phyloP scores from a whole-genome alignment of 2,329 filamentous ascomycete species.

The Sclerotiophoma versabilis region DNA sequence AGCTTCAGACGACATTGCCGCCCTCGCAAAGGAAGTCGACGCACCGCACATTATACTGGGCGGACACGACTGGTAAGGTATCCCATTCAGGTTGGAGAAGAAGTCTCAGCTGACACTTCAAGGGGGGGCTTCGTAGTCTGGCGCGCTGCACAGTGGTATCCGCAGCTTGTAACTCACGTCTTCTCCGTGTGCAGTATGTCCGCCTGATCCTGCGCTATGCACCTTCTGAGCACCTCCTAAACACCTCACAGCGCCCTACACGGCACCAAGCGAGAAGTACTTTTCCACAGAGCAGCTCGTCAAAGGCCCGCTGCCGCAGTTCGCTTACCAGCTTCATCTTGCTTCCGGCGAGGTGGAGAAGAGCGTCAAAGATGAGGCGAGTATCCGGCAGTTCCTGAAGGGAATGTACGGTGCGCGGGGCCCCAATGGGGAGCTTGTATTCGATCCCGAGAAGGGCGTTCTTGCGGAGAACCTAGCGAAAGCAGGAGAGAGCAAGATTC shows the following conservation, averaged over 20 bases:
- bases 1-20: constrained; percentile 74
- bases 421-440: constrained; percentile 62
- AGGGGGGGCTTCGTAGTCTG: constrained; percentile 81
- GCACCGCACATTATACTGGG: constrained; percentile 75
- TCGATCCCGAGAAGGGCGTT: constrained; percentile 68
- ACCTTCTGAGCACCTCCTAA: no score
- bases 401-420: constrained; percentile 73
- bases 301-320: constrained; percentile 67
- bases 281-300: constrained; percentile 67
- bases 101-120: constrained; percentile 8
- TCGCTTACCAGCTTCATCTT: constrained; percentile 85
- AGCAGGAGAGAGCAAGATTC: constrained; percentile 64
- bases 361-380: constrained; percentile 60
- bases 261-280: constrained; percentile 61
- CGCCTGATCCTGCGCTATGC: no score
- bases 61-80: constrained; percentile 79
- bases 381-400: constrained; percentile 74
- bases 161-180: constrained; percentile 73
- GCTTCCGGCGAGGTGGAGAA: constrained; percentile 65
- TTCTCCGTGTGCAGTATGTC: constrained; percentile 73
- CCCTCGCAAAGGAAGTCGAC: constrained; percentile 68
- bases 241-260: constrained; percentile 62
- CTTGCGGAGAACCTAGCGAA: constrained; percentile 67
- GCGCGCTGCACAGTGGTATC: constrained; percentile 73
- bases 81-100: background rate